Percentiles rank a stretch among this genome's conserved stretches.
Conservation (phyloP, 202 grass and related monocot species). For the Dendrocalamus latiflorus region DNA sequence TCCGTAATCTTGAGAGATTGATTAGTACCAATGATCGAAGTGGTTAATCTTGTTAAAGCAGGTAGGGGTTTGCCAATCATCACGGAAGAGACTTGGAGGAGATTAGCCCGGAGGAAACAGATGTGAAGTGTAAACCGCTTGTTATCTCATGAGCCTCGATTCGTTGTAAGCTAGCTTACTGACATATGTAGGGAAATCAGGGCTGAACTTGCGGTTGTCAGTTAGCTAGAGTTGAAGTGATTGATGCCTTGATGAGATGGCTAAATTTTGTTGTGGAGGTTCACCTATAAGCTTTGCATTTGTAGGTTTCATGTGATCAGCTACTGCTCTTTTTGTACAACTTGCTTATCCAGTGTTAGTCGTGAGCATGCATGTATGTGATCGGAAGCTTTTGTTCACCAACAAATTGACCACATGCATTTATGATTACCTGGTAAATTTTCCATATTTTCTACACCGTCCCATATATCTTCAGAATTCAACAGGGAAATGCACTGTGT, state of each 20-base stretch:
- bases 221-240: not conserved
- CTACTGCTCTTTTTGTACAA: not conserved
- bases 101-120: not conserved
- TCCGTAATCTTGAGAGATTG: not conserved
- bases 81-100: constrained; percentile 28
- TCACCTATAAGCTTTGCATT: not conserved
- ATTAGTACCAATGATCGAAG: not conserved
- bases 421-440: not conserved
- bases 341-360: not conserved
- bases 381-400: not conserved
- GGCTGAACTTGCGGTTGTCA: not conserved
- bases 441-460: not conserved
- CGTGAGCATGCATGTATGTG: not conserved
- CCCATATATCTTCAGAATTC: not conserved
- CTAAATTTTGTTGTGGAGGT: not conserved
- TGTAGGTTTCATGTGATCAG: not conserved
- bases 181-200: not conserved
- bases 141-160: constrained; percentile 28
- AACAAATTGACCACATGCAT: not conserved
- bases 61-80: constrained; percentile 39
- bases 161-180: not conserved
- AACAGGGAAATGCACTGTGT: not conserved
- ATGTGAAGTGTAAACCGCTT: not conserved
- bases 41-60: constrained; percentile 20
- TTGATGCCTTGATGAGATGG: not conserved